phyloP scores from a whole-genome alignment of 495 filamentous ascomycete species.

The Alectoria sarmentosa region DNA sequence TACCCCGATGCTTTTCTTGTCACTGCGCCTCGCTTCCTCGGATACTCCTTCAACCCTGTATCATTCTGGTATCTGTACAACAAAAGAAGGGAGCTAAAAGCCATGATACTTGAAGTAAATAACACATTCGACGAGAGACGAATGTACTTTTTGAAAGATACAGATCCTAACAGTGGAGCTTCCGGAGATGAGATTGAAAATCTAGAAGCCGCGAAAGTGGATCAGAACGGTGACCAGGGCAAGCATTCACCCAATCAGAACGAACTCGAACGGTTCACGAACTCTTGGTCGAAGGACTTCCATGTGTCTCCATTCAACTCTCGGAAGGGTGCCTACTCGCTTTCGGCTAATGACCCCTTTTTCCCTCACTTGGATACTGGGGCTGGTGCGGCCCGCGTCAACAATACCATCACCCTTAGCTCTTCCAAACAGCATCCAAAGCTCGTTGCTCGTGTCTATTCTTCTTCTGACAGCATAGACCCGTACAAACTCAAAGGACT shows the following conservation, averaged over 20 bases:
- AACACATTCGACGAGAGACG: slow-evolving; percentile 71
- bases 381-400: slow-evolving; percentile 34
- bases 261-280: slow-evolving; percentile 30
- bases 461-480: slow-evolving; percentile 41
- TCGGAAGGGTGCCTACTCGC: slow-evolving; percentile 51
- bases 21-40: slow-evolving; percentile 60
- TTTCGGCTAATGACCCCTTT: slow-evolving; percentile 51
- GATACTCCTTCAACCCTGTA: slow-evolving; percentile 68
- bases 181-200: background rate
- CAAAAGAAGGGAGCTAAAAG: slow-evolving; percentile 46
- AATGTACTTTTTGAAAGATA: slow-evolving; percentile 29
- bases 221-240: background rate
- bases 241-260: background rate
- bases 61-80: slow-evolving; percentile 79
- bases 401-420: slow-evolving; percentile 49
- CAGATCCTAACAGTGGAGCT: background rate
- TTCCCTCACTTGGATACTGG: slow-evolving; percentile 23
- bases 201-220: background rate
- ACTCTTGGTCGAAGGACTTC: slow-evolving; percentile 59
- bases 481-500: slow-evolving; percentile 36
- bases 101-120: slow-evolving; percentile 69
- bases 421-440: slow-evolving; percentile 50
- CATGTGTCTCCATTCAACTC: slow-evolving; percentile 71
- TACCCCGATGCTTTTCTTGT: slow-evolving; percentile 59
- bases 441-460: slow-evolving; percentile 46